Percentiles rank a stretch among this genome's conserved stretches.
phyloP scores from a whole-genome alignment of 73 alveolate genomes.

The Loxodes magnus region DNA sequence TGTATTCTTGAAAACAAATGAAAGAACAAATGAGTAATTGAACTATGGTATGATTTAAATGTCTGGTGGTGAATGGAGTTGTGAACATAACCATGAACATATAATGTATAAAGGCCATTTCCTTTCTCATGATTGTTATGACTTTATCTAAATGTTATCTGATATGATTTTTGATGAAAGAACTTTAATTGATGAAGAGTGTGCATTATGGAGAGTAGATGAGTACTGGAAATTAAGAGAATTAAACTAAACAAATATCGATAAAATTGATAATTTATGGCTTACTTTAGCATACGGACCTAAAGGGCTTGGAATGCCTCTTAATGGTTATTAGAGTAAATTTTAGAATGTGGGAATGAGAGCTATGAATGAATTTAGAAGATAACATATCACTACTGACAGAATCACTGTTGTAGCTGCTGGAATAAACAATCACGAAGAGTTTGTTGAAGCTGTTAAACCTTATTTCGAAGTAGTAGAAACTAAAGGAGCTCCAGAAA shows the following conservation, averaged over 20 bases:
- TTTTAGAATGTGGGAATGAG: background rate
- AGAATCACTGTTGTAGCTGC: conserved; percentile 5
- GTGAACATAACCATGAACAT: conserved; percentile 66
- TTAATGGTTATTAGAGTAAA: background rate
- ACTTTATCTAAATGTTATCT: conserved; percentile 48
- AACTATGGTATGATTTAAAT: conserved; percentile 64
- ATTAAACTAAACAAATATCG: background rate
- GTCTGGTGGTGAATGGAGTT: conserved; percentile 66
- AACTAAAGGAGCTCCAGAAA: background rate
- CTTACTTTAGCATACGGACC: conserved; percentile 4
- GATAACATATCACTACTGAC: background rate
- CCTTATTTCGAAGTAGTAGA: background rate
- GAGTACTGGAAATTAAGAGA: background rate
- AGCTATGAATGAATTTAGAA: background rate
- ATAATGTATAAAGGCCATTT: conserved; percentile 58
- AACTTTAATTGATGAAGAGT: conserved; percentile 5
- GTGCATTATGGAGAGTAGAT: conserved; percentile 5
- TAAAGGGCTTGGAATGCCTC: conserved; percentile 5
- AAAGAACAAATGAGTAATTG: conserved; percentile 65
- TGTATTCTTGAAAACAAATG: conserved; percentile 47
- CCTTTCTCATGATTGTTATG: conserved; percentile 57
- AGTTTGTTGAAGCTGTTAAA: background rate
- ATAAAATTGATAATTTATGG: conserved; percentile 4
- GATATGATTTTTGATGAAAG: conserved; percentile 49
- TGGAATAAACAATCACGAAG: conserved; percentile 6